Evolutionary conservation across 78 protist species (phyloP), one percentile per base, ranked within the genome.

Genomic region (Dictyostelium firmibasis): DNA sequence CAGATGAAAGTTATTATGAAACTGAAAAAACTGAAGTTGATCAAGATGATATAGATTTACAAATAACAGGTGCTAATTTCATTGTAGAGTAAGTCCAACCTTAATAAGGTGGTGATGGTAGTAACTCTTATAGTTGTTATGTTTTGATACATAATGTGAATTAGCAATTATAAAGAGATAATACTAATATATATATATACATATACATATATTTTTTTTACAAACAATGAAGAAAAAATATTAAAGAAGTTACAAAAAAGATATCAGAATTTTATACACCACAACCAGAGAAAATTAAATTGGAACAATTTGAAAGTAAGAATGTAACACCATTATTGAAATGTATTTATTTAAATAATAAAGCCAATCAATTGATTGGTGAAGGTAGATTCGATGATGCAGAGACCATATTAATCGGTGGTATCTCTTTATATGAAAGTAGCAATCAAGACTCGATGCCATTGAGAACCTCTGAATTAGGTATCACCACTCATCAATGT

Each of bases 211-310:
- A n/a, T n/a, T n/a, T n/a, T n/a, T n/a, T n/a, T n/a, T n/a, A n/a
- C n/a, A n/a, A n/a, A n/a, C n/a, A n/a, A n/a, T n/a, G n/a, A n/a
- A 78, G 84, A 27, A 78, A 78, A 43, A 78, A 78, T 10, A 81
- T 81, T 53, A 5, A 57, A 67, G 82, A 64, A 23, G n/a, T 88
- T 36, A 41, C 85, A 81, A 78, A 88, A 74, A 78, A 88, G 60
- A 62, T 88, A 6, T 41, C 94, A 81, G 86, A 88, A 20, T 88
- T 20, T 33, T 88, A 88, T 69, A 81, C 94, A 81, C 86, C 86
- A 88, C 20, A 27, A 43, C 41, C 25, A 13, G 86, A 79, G n/a
- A 29, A 11, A 10, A 88, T 88, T 64, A 27, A 41, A 33, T 41
- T 88, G 31, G 38, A 81, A 50, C 23, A 43, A 36, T 9, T 11